Conservation (phyloP, 2,329 filamentous ascomycete genomes). For the Nigrospora oryzae region DNA sequence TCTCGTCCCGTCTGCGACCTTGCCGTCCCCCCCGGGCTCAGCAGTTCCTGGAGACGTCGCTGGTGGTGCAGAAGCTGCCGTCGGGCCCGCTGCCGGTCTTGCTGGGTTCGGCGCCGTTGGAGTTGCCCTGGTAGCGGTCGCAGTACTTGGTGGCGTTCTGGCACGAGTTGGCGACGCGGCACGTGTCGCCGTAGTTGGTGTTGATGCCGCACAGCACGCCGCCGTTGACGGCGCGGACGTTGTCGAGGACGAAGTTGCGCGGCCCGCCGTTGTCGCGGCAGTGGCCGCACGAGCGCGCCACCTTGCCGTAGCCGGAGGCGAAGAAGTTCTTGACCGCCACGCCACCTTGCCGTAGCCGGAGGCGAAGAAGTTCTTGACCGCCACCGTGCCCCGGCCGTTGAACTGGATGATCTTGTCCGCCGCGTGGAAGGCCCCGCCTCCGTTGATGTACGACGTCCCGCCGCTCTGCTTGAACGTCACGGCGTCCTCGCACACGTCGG, state of each 20-base stretch:
- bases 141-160: constrained; percentile 19
- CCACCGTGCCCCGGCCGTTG: constrained; percentile 30
- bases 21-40: not conserved
- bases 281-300: constrained; percentile 42
- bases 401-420: constrained; percentile 32
- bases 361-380: constrained; percentile 30
- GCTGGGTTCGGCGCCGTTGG: constrained; percentile 23
- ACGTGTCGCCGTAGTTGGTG: constrained; percentile 40
- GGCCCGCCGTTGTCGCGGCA: constrained; percentile 29
- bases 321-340: constrained; percentile 29
- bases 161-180: constrained; percentile 30
- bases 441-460: constrained; percentile 31
- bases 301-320: constrained; percentile 34
- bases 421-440: constrained; percentile 32
- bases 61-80: constrained; percentile 20
- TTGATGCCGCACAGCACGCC: constrained; percentile 38
- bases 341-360: constrained; percentile 35
- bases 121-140: constrained; percentile 26
- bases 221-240: constrained; percentile 30
- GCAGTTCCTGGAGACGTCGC: constrained; percentile 7
- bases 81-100: constrained; percentile 28
- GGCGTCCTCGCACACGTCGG: constrained; percentile 28
- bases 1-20: too few relatives aligned
- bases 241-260: constrained; percentile 34
- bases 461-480: constrained; percentile 27